Base-by-base conservation (phyloP, 1,284 basidiomycete genomes). In the Papiliotrema terrestris region DNA sequence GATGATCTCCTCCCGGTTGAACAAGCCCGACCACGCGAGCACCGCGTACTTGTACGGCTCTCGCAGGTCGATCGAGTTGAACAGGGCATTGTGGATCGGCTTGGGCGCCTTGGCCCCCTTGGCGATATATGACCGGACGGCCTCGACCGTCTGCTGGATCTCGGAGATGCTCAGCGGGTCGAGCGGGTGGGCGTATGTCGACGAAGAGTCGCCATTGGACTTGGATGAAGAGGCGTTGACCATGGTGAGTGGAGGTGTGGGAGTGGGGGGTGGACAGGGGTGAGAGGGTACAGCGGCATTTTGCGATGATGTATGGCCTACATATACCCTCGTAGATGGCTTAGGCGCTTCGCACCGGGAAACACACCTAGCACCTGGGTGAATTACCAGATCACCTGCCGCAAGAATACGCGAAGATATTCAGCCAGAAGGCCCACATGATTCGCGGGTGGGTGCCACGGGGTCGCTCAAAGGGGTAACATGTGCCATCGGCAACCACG, bases 81-180 rank as follows among this genome's bases (percentile, higher is more conserved):
- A 76, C 25, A 71, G 56, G 2, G 66, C 58, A 19, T 55, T 55
- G 22, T 63, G 59, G 36, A 68, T 58, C 9, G 64, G 65, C 50
- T 57, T 63, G 38, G 49, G 53, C 25, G 61, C 45, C 39, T 60
- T 15, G 13, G 46, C 43, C 23, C 61, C 57, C 49, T 60, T 65
- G 41, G 56, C 56, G 37, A 71, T 45, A 51, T 67, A 64, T 5
- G 62, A 56, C 42, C 70, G 66, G 52, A 76, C 64, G 35, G 72
- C 65, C 17, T 57, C 59, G 51, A 71, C 72, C 3, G 71, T 63
- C n/a, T 52, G 35, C 11, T 48, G 52, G 61, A 78, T 75, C 69
- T 79, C 78, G 4, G 35, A 54, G 9, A 67, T 53, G 15, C 69
- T 67, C 44, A 79, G 69, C 20, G 78, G 75, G 59, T 80, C 78